These are phyloP conservation scores for Nephelium lappaceum DNA, from an alignment of 345 rosid genomes.

Conservation along the genomic window DNA sequence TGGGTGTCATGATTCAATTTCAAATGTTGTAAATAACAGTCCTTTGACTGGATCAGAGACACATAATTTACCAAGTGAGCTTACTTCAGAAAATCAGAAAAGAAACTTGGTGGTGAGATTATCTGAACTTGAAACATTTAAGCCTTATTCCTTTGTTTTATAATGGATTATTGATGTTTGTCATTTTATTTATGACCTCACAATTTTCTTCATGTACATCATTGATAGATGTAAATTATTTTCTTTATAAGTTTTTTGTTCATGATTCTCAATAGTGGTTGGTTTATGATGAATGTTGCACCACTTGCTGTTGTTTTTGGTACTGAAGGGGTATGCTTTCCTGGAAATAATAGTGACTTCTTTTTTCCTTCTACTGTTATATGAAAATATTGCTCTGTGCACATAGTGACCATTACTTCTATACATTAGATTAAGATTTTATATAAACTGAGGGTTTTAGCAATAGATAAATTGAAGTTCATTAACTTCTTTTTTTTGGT, in stretches of 20 bases:
- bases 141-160: neutral
- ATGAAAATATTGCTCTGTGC: too few relatives aligned
- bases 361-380: too few relatives aligned
- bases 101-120: constrained; percentile 28
- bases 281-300: neutral
- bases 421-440: too few relatives aligned
- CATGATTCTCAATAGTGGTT: neutral
- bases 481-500: too few relatives aligned
- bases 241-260: too few relatives aligned
- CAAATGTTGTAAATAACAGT: constrained; percentile 14
- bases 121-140: neutral
- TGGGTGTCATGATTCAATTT: constrained; percentile 21
- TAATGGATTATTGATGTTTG: neutral
- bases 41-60: neutral
- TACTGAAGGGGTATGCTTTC: neutral
- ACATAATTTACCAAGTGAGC: neutral
- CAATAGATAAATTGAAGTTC: too few relatives aligned
- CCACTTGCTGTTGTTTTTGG: neutral
- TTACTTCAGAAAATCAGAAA: constrained; percentile 21
- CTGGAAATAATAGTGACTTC: too few relatives aligned
- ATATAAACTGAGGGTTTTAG: too few relatives aligned
- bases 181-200: neutral
- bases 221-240: too few relatives aligned
- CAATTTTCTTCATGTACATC: too few relatives aligned
- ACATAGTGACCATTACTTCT: too few relatives aligned